Evolutionary conservation across 1,139 yeast genomes (phyloP), one percentile per base, ranked within the genome.

Genomic region (Scheffersomyces titani): DNA sequence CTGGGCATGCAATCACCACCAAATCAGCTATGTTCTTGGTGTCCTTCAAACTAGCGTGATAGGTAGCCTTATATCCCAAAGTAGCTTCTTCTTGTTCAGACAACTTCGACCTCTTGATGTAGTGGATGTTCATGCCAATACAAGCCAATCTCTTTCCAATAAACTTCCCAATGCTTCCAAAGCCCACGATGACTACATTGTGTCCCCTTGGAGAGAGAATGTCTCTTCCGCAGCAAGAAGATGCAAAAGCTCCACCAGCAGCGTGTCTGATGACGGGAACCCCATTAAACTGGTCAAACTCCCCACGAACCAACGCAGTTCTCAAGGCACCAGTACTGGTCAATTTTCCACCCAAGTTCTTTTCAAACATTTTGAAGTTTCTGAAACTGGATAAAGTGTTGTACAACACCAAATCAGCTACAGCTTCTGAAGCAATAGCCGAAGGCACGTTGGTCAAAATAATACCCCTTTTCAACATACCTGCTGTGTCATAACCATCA

Each of bases 1-100:
- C 87, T 2, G 97, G 97, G 51, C 90, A 80, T 5, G 90, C 87
- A 57, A 90, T 70, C 1, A 89, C 85, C 7, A 90, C 74, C 61
- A 89, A 76, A 66, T 90, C 94, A 0, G 79, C 82, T 55, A 77
- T 51, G 16, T 62, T 65, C n/a, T 64, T 65, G 6, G 76, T 69
- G 19, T 70, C 76, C 3, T 20, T 44, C 1, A 69, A 24, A 9
- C 61, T 45, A 36, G 55, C 48, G 57, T 66, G 69, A 59, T 60
- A 68, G 2, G 62, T 61, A 7, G 57, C 66, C 1, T 59, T 57
- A 52, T 56, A 69, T 1, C 66, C 65, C 40, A 69, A 62, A 9
- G 24, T 36, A n/a, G 44, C 47, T 44, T 59, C 64, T 19, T 62
- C 66, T 5, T 56, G 55, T 3, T 46, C 59, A 9, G 60, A 45